These are phyloP conservation scores for Torulaspora globosa DNA, from an alignment of 1,139 yeast species.

Conservation along the genomic window DNA sequence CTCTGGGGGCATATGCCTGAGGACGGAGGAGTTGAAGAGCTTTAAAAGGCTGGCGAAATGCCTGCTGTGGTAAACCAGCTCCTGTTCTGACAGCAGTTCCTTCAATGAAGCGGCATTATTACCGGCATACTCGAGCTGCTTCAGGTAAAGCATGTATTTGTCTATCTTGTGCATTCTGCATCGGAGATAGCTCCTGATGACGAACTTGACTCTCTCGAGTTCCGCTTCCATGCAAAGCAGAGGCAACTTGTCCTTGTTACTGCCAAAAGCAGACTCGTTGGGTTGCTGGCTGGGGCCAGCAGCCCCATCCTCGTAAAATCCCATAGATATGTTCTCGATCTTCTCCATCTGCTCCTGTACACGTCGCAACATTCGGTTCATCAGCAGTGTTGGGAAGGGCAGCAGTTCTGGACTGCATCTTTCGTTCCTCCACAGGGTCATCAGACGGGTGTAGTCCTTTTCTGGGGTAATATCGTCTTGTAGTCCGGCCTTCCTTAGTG, in stretches of 20 bases:
- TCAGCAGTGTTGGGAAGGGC: conserved; percentile 59
- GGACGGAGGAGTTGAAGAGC: conserved; percentile 64
- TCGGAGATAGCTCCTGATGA: conserved; percentile 74
- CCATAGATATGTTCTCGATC: conserved; percentile 58
- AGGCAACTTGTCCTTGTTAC: conserved; percentile 56
- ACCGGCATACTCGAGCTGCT: conserved; percentile 26
- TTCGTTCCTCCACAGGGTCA: conserved; percentile 77
- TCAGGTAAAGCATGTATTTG: conserved; percentile 55
- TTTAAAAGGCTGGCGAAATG: conserved; percentile 64
- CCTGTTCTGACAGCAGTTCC: conserved; percentile 51
- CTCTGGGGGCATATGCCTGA: conserved; percentile 61
- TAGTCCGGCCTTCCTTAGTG: conserved; percentile 4
- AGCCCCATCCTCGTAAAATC: conserved; percentile 36
- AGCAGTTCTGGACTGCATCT: conserved; percentile 79
- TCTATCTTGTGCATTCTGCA: conserved; percentile 74
- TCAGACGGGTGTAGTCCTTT: conserved; percentile 43
- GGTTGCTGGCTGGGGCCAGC: conserved; percentile 4
- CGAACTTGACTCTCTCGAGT: conserved; percentile 76
- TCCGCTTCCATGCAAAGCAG: conserved; percentile 87
- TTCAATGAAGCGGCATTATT: conserved; percentile 17
- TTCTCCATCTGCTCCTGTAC: conserved; percentile 68
- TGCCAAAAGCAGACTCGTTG: conserved; percentile 14
- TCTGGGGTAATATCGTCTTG: conserved; percentile 18
- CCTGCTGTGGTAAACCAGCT: conserved; percentile 55
- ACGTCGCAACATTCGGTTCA: conserved; percentile 54